A percentile compares a stretch with the other conserved stretches of the same genome.
phyloP scores from a whole-genome alignment of 331 rosid genomes.

The Rosa hybrid region DNA sequence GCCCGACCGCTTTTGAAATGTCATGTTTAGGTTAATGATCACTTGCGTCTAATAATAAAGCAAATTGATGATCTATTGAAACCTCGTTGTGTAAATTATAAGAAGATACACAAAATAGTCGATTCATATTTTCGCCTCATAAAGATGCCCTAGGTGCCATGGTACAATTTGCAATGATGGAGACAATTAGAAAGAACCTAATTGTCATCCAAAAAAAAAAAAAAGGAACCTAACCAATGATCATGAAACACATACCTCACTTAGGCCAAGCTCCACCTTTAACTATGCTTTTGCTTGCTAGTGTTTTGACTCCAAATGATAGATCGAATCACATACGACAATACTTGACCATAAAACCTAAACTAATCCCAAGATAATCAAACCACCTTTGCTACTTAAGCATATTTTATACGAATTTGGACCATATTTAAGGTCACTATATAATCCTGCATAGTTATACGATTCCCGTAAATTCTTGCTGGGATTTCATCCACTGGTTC shows the following conservation, averaged over 20 bases:
- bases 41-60: no score
- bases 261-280: not conserved
- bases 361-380: not conserved
- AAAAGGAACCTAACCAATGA: not conserved
- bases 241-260: not conserved
- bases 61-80: not conserved
- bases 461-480: not conserved
- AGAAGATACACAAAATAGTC: not conserved
- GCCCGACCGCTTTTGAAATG: no score
- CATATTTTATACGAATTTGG: not conserved
- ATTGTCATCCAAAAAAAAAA: no score
- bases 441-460: not conserved
- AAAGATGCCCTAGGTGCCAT: not conserved
- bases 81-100: not conserved
- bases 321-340: not conserved
- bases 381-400: not conserved
- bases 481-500: not conserved
- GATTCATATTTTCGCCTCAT: not conserved
- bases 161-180: not conserved
- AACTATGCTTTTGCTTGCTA: not conserved
- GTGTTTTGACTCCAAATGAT: not conserved
- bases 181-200: not conserved
- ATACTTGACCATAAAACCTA: not conserved
- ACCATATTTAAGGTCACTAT: not conserved
- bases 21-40: no score